These are phyloP conservation scores for Scutellaria baicalensis DNA, from an alignment of 257 asterid species.

Conservation along the genomic window DNA sequence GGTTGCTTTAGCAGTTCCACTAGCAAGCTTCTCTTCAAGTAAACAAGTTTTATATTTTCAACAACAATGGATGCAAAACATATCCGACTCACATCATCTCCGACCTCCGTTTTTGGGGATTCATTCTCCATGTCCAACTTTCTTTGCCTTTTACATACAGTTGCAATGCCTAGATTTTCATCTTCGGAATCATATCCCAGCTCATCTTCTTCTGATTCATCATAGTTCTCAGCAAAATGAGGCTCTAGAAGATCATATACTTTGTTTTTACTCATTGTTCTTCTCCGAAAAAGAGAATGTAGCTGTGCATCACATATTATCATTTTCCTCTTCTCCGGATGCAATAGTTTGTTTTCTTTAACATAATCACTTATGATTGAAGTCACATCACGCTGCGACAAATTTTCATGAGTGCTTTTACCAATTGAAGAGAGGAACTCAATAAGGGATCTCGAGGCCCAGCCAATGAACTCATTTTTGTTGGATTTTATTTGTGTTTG, in stretches of 20 bases:
- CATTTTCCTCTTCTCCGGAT: slow-evolving; percentile 42
- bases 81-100: slow-evolving; percentile 18
- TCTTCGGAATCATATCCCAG: slow-evolving; percentile 24
- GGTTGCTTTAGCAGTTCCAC: slow-evolving; percentile 47
- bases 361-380: slow-evolving; percentile 41
- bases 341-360: slow-evolving; percentile 38
- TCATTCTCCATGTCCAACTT: slow-evolving; percentile 23
- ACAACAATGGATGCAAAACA: slow-evolving; percentile 46
- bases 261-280: slow-evolving; percentile 22
- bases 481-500: slow-evolving; percentile 27
- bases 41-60: slow-evolving; percentile 70
- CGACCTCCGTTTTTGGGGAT: slow-evolving; percentile 13
- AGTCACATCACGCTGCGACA: slow-evolving; percentile 52
- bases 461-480: slow-evolving; percentile 48
- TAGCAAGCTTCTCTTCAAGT: slow-evolving; percentile 63
- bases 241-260: slow-evolving; percentile 48
- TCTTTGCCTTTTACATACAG: slow-evolving; percentile 26
- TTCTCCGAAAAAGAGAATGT: slow-evolving; percentile 45
- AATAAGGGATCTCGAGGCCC: slow-evolving; percentile 73
- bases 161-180: slow-evolving; percentile 3
- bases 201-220: slow-evolving; percentile 47
- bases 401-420: slow-evolving; percentile 31
- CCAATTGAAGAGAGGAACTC: slow-evolving; percentile 62
- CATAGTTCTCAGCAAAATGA: slow-evolving; percentile 52
- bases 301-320: slow-evolving; percentile 49